Conservation (phyloP, 495 filamentous ascomycete genomes). For the Penicillium angulare region DNA sequence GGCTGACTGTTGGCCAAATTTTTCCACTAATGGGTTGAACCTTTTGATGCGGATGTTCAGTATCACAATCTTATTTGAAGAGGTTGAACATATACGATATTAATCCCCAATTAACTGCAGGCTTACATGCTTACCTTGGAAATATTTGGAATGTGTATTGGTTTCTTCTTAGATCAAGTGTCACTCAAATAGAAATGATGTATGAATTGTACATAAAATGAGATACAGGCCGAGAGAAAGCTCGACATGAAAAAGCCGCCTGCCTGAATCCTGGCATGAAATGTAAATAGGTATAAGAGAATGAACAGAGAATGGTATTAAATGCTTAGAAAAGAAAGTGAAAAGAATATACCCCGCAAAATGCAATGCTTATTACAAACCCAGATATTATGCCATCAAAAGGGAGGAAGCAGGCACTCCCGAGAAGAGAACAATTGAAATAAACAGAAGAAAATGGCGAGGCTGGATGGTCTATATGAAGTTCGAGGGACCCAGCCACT, state of each 20-base stretch:
- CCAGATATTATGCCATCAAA: slow-evolving; percentile 11
- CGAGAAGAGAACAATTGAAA: background rate
- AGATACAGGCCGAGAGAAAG: background rate
- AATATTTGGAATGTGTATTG: background rate
- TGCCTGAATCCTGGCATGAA: background rate
- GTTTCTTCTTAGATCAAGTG: background rate
- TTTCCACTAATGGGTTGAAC: slow-evolving; percentile 30
- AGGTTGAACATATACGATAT: too few species aligned
- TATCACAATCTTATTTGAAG: too few species aligned
- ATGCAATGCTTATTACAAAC: slow-evolving; percentile 28
- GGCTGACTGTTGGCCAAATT: background rate
- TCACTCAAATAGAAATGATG: background rate
- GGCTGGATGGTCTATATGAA: slow-evolving; percentile 14
- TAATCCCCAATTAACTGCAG: too few species aligned
- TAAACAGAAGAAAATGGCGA: slow-evolving; percentile 1
- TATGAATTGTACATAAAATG: slow-evolving; percentile 10
- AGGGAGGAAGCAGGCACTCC: slow-evolving; percentile 1
- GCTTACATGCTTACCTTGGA: too few species aligned
- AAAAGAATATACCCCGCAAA: slow-evolving; percentile 16
- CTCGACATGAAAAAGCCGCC: background rate
- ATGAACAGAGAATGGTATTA: slow-evolving; percentile 10
- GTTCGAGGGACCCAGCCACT: slow-evolving; percentile 26
- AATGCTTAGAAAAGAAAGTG: slow-evolving; percentile 8
- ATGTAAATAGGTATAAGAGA: background rate
- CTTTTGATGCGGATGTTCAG: too few species aligned